Evolutionary conservation across 2,329 filamentous ascomycete genomes (phyloP), one percentile per base, ranked within the genome.

Genomic region (Coniochaeta prunicola): DNA sequence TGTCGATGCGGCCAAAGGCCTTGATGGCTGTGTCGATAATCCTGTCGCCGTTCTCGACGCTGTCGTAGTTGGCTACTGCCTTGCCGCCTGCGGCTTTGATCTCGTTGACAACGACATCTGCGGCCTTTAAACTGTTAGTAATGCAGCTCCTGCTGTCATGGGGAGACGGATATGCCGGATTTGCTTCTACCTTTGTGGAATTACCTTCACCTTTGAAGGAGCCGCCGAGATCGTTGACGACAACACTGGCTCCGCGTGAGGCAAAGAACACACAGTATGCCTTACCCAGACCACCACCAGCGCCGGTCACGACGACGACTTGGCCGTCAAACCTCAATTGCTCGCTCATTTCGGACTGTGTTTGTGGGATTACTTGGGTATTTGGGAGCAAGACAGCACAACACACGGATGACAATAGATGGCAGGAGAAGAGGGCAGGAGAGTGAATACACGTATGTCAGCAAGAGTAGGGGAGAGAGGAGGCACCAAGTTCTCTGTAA

Each of bases 61-160:
- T 87, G 79, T 99, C 90, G 82, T 97, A 97, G 84, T 97, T 97
- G 75, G 93, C 92, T 56, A 96, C 92, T 61, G 94, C 94, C 76
- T 96, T 96, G 74, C 94, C 94, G 73, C 94, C 94, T 57, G 88
- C 89, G 71, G 86, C 82, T 76, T 88, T 92, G 76, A 93, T 93
- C 77, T 91, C 87, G 67, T 91, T 79, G 71, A 93, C 89, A 60
- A 93, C 89, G 53, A 87, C 83, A 81, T 96, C 90, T 68, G 90
- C 91, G 63, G 89, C 87, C 89, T 93, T 36, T 45, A 4, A 42
- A 21, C 53, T 54, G 66, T 73, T 59, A 72, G 66, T 53, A 62
- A 6, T 19, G 2, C 4, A 28, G 12, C 3, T 7, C 19, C 19
- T 21, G 19, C 30, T 9, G 19, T 45, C 45, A 31, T 19, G 53